Percentiles rank a stretch among this genome's conserved stretches.
Conservation (phyloP, 2,329 filamentous ascomycete genomes). For the Alternaria rosae region DNA sequence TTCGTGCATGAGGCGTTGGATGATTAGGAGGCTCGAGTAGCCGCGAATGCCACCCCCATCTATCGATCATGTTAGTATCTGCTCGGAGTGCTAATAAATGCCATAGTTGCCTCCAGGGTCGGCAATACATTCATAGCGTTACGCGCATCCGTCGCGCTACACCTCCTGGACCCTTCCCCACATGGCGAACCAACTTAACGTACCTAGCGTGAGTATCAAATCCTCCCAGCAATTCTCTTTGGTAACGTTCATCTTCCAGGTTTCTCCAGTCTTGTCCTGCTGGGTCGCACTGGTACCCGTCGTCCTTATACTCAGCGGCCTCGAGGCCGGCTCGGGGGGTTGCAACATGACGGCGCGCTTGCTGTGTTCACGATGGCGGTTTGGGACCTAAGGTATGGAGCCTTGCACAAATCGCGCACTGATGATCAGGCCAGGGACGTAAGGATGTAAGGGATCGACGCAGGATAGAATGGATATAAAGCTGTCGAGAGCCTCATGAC, state of each 20-base stretch:
- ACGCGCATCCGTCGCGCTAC: not conserved
- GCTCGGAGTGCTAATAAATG: not conserved
- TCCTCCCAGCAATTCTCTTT: conserved; percentile 57
- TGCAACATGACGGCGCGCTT: conserved; percentile 35
- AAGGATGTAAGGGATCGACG: conserved; percentile 13
- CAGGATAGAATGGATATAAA: conserved; percentile 37
- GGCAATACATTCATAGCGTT: not conserved
- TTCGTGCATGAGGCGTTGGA: conserved; percentile 59
- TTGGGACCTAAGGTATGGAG: conserved; percentile 10
- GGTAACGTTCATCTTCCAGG: conserved; percentile 52
- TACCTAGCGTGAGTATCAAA: conserved; percentile 56
- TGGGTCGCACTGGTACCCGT: conserved; percentile 44
- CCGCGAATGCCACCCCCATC: conserved; percentile 61
- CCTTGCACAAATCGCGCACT: conserved; percentile 9
- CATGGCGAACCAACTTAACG: conserved; percentile 15
- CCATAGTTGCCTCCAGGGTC: not conserved
- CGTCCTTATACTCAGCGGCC: conserved; percentile 46
- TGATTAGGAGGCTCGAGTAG: conserved; percentile 59
- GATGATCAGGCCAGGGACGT: conserved; percentile 16
- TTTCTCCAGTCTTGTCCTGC: conserved; percentile 52
- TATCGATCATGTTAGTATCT: conserved; percentile 29
- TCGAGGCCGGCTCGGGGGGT: conserved; percentile 37
- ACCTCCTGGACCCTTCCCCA: not conserved
- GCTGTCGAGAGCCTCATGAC: conserved; percentile 37
- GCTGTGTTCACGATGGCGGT: conserved; percentile 21